Evolutionary conservation across 257 asterid species (phyloP), one percentile per base, ranked within the genome.

Genomic region (Pogostemon cablin): DNA sequence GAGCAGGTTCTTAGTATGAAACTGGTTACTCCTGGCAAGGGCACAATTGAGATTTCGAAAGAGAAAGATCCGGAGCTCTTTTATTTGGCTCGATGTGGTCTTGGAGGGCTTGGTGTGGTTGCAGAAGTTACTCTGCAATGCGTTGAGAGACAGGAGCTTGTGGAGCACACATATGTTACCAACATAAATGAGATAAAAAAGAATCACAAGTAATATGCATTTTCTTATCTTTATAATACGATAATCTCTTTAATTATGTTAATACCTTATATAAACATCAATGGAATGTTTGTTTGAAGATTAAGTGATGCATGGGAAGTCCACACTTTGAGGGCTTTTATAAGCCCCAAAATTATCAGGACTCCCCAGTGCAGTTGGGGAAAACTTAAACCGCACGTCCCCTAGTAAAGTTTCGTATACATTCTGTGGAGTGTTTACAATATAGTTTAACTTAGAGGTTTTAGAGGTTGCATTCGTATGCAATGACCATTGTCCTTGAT

Each of bases 91-190:
- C 93, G 99, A 1, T 91, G 99, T 82, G 99, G 99, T 62, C 96
- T 93, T 67, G 99, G 99, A 44, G 99, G 98, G 65, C 96, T 93
- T 62, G 99, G 99, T 50, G 98, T 93, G 55, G 99, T 93, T 74
- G 88, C 96, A 5, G 99, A 93, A 72, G 98, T 91, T 75, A 93
- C 99, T 54, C 85, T 93, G 49, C 98, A 93, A 60, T 93, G 99
- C 67, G 98, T 91, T 17, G 98, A 91, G 77, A 87, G 93, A 76
- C 89, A 84, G 87, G 96, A 89, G 83, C 99, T 93, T 69, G 87
- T 91, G 37, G 98, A 93, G 80, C 98, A 89, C 73, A 93, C 98
- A 62, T 87, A 81, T 72, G 85, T 93, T 52, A 85, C 96, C 25
- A 86, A 80, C 82, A 66, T 86, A 85, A 85, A 82, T 50, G 96